Base-by-base conservation (phyloP, 148 eudicot genomes). In the Rhododendron kiyosumense region DNA sequence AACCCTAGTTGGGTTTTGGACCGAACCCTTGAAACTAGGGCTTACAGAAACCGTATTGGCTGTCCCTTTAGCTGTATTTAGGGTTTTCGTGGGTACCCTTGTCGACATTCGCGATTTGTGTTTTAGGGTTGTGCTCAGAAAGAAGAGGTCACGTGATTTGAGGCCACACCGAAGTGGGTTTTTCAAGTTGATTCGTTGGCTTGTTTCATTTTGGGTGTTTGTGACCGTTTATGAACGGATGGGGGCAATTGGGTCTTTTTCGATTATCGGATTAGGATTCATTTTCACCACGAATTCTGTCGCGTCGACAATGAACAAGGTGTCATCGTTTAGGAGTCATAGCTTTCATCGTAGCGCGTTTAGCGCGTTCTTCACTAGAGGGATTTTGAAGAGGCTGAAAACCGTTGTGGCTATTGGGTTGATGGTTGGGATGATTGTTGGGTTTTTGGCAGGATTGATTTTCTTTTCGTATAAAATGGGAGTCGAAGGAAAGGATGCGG, bases 401-500 rank as follows among this genome's bases (percentile, higher is more conserved):
- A 96, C 99, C 0, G 85, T 95, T 85, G 98, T 96, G 84, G 99
- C 99, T 0, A 86, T 96, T 86, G 98, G 99, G 15, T 89, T 95
- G 90, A 96, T 95, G 80, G 91, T 89, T 78, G 92, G 89, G 41
- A 91, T 96, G 95, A 92, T 93, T 86, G 90, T 94, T 17, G 98
- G 99, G 48, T 93, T 92, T 48, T 84, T 96, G 81, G 86, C 90
- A 14, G 94, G 93, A 28, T 87, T 86, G 81, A 86, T 96, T 52
- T 94, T 96, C 91, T 96, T 94, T 85, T 93, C 99, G 17, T 96
- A 96, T 86, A 95, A 96, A 89, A 91, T 96, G 67, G 99, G 98
- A 3, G 90, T 96, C 45, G 99, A 96, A 87, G 93, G 99, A 7
- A 95, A 92, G 83, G 98, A 93, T 83, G 98, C 97, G 0, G 97